These are phyloP conservation scores for Globisporangium viniferum DNA, from an alignment of 352 stramenopile genomes.

Conservation along the genomic window DNA sequence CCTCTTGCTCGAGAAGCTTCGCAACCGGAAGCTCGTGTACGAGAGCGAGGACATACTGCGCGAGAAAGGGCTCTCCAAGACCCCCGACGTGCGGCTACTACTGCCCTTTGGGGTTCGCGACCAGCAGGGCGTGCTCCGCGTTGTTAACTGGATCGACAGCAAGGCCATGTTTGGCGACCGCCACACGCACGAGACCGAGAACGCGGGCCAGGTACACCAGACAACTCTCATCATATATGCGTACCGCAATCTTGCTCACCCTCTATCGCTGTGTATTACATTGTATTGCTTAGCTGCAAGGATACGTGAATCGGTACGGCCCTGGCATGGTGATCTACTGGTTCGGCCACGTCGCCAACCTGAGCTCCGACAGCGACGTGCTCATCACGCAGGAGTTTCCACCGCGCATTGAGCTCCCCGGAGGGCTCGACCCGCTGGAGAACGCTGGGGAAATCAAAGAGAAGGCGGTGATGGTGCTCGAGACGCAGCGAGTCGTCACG, in stretches of 20 bases:
- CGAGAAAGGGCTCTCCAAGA: background rate
- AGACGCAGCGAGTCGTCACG: conserved; percentile 22
- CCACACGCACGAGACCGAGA: background rate
- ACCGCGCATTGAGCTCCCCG: conserved; percentile 46
- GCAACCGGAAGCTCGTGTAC: background rate
- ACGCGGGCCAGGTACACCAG: background rate
- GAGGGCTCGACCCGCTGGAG: conserved; percentile 40
- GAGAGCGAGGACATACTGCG: background rate
- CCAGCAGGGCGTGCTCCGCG: background rate
- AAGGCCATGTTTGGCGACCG: background rate
- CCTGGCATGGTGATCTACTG: conserved; percentile 59
- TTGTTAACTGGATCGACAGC: background rate
- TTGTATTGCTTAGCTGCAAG: background rate
- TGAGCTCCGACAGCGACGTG: conserved; percentile 55
- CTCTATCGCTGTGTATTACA: background rate
- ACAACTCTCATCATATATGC: background rate
- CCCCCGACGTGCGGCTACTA: background rate
- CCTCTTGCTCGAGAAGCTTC: background rate
- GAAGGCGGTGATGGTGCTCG: conserved; percentile 20
- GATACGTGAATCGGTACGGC: background rate
- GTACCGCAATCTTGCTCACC: background rate
- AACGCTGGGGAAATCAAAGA: conserved; percentile 15
- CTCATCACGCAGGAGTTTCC: conserved; percentile 65
- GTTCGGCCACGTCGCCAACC: conserved; percentile 66
- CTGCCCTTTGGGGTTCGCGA: background rate